Percentiles rank a stretch among this genome's conserved stretches.
These are phyloP conservation scores for Amauroascus verrucosus DNA, from an alignment of 2,329 filamentous ascomycete species.

Conservation along the genomic window DNA sequence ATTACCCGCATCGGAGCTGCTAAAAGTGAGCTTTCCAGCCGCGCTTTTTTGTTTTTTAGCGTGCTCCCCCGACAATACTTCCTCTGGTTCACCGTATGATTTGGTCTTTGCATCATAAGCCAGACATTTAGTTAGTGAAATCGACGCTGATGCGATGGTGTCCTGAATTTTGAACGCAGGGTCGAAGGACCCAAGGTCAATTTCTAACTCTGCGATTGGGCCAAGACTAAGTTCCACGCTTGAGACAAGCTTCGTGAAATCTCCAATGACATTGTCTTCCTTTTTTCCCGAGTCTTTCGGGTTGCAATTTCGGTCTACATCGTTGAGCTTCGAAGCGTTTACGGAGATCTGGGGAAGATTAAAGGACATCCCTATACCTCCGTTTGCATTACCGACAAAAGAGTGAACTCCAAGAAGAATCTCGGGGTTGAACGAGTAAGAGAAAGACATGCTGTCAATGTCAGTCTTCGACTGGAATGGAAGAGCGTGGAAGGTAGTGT, in stretches of 20 bases:
- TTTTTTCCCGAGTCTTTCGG: background rate
- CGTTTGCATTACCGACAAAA: slow-evolving; percentile 10
- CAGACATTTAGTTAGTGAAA: slow-evolving; percentile 18
- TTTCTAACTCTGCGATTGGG: slow-evolving; percentile 16
- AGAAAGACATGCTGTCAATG: slow-evolving; percentile 13
- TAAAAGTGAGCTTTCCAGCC: background rate
- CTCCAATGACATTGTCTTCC: slow-evolving; percentile 11
- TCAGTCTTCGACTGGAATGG: slow-evolving; percentile 16
- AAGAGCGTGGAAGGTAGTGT: slow-evolving; percentile 16
- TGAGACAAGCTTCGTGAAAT: slow-evolving; percentile 18
- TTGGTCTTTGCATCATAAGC: slow-evolving; percentile 15
- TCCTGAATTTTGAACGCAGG: slow-evolving; percentile 3
- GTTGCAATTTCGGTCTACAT: slow-evolving; percentile 19
- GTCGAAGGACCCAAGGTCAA: slow-evolving; percentile 10
- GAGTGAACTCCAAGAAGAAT: slow-evolving; percentile 18
- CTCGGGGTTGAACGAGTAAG: slow-evolving; percentile 16
- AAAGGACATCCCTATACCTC: slow-evolving; percentile 20
- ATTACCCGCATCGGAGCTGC: no score
- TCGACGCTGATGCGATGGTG: slow-evolving; percentile 11
- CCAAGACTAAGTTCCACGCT: slow-evolving; percentile 18
- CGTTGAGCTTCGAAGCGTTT: slow-evolving; percentile 17
- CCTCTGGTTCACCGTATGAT: slow-evolving; percentile 8
- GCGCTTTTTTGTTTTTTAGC: background rate
- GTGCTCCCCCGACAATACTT: background rate
- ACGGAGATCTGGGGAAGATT: slow-evolving; percentile 19